phyloP scores from a whole-genome alignment of 768 basidiomycete species.

The Chlorophyllum brunneum region DNA sequence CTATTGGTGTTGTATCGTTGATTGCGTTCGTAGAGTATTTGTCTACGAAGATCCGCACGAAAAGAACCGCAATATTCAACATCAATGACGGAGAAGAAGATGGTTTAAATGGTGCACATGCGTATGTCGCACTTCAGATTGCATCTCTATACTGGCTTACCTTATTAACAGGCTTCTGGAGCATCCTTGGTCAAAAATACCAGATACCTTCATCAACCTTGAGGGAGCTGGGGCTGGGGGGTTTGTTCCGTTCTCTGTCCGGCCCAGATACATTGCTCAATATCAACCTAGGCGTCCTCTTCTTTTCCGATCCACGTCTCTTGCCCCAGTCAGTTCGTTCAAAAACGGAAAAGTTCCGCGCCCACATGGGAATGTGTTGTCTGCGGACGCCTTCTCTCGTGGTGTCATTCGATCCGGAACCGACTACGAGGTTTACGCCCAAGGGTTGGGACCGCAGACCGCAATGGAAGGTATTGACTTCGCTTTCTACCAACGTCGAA shows the following conservation, averaged over 20 bases:
- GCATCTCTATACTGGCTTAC: neutral
- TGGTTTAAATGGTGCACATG: conserved; percentile 62
- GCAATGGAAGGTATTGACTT: conserved; percentile 62
- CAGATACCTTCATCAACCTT: conserved; percentile 64
- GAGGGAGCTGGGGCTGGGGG: conserved; percentile 74
- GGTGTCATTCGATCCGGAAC: conserved; percentile 60
- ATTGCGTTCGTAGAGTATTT: conserved; percentile 55
- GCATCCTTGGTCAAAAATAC: conserved; percentile 64
- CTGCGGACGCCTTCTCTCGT: conserved; percentile 57
- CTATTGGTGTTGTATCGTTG: conserved; percentile 58
- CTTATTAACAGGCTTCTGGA: conserved; percentile 44
- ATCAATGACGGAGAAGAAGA: conserved; percentile 80
- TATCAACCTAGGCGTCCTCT: conserved; percentile 63
- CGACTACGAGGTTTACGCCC: conserved; percentile 61
- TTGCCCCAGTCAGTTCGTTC: conserved; percentile 49
- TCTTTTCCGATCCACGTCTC: conserved; percentile 62
- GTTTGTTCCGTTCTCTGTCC: conserved; percentile 32
- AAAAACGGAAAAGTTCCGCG: conserved; percentile 37
- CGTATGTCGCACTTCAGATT: neutral
- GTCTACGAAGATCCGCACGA: conserved; percentile 37
- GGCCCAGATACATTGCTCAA: conserved; percentile 3
- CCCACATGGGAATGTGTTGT: conserved; percentile 64
- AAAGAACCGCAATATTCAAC: conserved; percentile 65
- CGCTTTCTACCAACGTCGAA: conserved; percentile 66
- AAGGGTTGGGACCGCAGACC: conserved; percentile 22